Conservation (phyloP, 331 rosid genomes). For the Telfairia occidentalis region DNA sequence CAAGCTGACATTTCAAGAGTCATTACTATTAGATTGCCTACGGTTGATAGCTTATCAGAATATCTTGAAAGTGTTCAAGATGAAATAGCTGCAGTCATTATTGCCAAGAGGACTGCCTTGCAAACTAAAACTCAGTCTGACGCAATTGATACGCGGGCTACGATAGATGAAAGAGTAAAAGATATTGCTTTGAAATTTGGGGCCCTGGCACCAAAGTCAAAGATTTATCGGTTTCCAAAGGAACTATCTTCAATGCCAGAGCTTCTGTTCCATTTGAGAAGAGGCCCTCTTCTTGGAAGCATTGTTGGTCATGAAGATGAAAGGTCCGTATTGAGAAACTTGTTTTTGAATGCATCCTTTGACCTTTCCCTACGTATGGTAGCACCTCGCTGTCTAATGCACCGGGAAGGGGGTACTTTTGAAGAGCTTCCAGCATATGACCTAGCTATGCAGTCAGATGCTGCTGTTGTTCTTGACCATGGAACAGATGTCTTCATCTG, state of each 20-base stretch:
- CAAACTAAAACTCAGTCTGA: constrained; percentile 53
- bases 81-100: constrained; percentile 83
- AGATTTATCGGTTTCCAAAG: constrained; percentile 69
- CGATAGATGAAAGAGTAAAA: constrained; percentile 79
- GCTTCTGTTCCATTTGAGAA: constrained; percentile 82
- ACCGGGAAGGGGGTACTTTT: constrained; percentile 90
- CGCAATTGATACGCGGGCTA: constrained; percentile 65
- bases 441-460: constrained; percentile 96
- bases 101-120: constrained; percentile 78
- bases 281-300: constrained; percentile 89
- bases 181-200: constrained; percentile 83
- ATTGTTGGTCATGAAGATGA: constrained; percentile 98
- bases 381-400: constrained; percentile 97
- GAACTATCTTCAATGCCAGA: constrained; percentile 79
- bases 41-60: constrained; percentile 70
- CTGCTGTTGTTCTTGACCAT: constrained; percentile 97
- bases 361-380: constrained; percentile 95
- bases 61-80: constrained; percentile 87
- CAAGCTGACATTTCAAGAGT: constrained; percentile 92
- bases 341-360: constrained; percentile 91
- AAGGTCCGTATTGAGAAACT: constrained; percentile 77
- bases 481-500: constrained; percentile 98
- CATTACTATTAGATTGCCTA: constrained; percentile 67
- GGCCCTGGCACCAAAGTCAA: constrained; percentile 68
- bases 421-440: constrained; percentile 97